Evolutionary conservation across 1,284 basidiomycete species (phyloP).

Genomic region (Puccinia triticina): DNA sequence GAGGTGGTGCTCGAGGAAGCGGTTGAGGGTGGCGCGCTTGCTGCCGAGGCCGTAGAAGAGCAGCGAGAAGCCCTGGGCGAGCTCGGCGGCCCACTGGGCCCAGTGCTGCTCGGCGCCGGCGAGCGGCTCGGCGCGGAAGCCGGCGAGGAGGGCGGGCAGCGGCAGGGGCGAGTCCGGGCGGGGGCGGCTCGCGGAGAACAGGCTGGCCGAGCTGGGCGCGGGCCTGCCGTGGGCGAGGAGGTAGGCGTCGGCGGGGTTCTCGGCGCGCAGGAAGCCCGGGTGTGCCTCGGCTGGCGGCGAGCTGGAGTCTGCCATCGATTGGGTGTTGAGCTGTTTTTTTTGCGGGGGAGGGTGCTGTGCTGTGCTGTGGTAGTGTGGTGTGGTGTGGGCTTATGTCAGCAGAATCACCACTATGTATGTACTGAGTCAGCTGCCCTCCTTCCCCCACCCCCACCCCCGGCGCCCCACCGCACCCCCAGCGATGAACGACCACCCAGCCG

Average conservation of each 20-base stretch:
- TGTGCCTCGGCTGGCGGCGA: too few relatives aligned
- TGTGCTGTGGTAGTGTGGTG: too few relatives aligned
- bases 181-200: slow-evolving; percentile 73
- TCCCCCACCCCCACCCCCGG: too few relatives aligned
- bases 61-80: slow-evolving; percentile 79
- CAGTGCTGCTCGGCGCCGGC: slow-evolving; percentile 63
- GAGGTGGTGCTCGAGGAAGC: slow-evolving; percentile 69
- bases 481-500: too few relatives aligned
- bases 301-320: too few relatives aligned
- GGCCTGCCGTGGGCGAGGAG: slow-evolving; percentile 71
- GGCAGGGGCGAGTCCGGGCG: slow-evolving; percentile 65
- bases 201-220: slow-evolving; percentile 72
- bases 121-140: slow-evolving; percentile 53
- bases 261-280: slow-evolving; percentile 17
- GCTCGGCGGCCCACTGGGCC: slow-evolving; percentile 70
- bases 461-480: too few relatives aligned
- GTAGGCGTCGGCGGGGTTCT: slow-evolving; percentile 74
- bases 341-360: too few relatives aligned
- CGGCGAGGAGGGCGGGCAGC: slow-evolving; percentile 57
- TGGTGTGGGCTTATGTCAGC: too few relatives aligned
- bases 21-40: slow-evolving; percentile 74
- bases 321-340: too few relatives aligned
- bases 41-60: slow-evolving; percentile 84
- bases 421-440: too few relatives aligned
- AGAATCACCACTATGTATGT: too few relatives aligned